A percentile compares a stretch with the other conserved stretches of the same genome.
These are phyloP conservation scores for Calonectria ilicicola DNA, from an alignment of 2,329 filamentous ascomycete species.

Conservation along the genomic window DNA sequence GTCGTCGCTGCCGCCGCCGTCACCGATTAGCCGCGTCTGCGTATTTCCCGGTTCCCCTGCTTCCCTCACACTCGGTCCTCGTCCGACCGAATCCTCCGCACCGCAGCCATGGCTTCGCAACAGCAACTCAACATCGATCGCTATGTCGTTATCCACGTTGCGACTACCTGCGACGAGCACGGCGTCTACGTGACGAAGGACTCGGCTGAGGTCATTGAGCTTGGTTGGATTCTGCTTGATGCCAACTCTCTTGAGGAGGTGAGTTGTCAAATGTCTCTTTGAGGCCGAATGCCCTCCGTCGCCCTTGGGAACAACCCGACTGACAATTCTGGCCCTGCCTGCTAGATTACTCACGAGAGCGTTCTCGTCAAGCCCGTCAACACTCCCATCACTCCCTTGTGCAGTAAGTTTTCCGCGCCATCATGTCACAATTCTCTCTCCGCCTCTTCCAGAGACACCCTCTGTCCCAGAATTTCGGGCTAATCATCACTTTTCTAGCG, in stretches of 20 bases:
- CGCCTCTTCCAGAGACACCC: conserved; percentile 12
- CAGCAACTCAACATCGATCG: conserved; percentile 83
- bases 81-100: conserved; percentile 37
- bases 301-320: conserved; percentile 14
- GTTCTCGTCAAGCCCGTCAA: conserved; percentile 98
- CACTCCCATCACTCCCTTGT: conserved; percentile 97
- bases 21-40: conserved; percentile 33
- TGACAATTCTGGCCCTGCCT: conserved; percentile 28
- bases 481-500: conserved; percentile 65
- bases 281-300: conserved; percentile 16
- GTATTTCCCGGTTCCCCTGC: conserved; percentile 31
- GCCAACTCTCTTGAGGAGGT: conserved; percentile 94
- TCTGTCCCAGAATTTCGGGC: conserved; percentile 20
- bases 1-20: conserved; percentile 29
- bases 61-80: conserved; percentile 34
- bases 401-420: conserved; percentile 79
- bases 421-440: conserved; percentile 31
- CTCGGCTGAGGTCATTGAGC: conserved; percentile 98
- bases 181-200: conserved; percentile 99
- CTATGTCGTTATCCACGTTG: conserved; percentile 98
- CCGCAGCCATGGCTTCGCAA: conserved; percentile 54
- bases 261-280: conserved; percentile 50
- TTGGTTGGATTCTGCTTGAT: conserved; percentile 97
- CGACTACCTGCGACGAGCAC: conserved; percentile 98
- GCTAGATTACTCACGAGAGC: conserved; percentile 91